Conservation (phyloP, 2,329 filamentous ascomycete genomes). For the Dactylellina parvicollis region DNA sequence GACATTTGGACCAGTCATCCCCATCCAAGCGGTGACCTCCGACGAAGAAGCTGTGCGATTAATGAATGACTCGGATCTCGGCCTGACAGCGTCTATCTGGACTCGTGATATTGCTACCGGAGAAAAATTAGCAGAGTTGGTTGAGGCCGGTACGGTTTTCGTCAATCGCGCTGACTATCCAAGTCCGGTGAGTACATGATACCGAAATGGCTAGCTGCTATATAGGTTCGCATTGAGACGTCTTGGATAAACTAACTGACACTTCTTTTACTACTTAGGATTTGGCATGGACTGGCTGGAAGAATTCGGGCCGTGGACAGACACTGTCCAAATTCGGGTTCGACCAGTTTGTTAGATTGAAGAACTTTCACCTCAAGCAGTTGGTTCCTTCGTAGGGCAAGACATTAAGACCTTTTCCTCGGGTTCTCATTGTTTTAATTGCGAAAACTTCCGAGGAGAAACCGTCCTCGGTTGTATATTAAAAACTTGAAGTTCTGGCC, state of each 20-base stretch:
- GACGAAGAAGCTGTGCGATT: conserved; percentile 82
- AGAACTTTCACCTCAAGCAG: conserved; percentile 94
- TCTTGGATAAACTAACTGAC: conserved; percentile 41
- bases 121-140: conserved; percentile 77
- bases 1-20: conserved; percentile 92
- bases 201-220: conserved; percentile 39
- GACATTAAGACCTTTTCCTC: not conserved
- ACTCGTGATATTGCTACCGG: conserved; percentile 83
- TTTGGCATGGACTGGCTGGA: conserved; percentile 97
- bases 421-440: not conserved
- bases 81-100: conserved; percentile 96
- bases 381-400: conserved; percentile 65
- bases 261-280: conserved; percentile 68
- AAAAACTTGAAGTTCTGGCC: conserved; percentile 3
- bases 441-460: conserved; percentile 10
- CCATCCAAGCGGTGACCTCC: conserved; percentile 82
- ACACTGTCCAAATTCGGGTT: conserved; percentile 91
- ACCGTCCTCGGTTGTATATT: conserved; percentile 9
- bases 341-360: conserved; percentile 94
- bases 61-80: conserved; percentile 96
- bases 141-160: conserved; percentile 95
- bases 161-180: conserved; percentile 95
- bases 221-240: not conserved
- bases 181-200: conserved; percentile 75
- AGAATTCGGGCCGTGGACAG: conserved; percentile 91